Evolutionary conservation across 108 stramenopile species (phyloP).

Genomic region (Cylindrotheca closterium): DNA sequence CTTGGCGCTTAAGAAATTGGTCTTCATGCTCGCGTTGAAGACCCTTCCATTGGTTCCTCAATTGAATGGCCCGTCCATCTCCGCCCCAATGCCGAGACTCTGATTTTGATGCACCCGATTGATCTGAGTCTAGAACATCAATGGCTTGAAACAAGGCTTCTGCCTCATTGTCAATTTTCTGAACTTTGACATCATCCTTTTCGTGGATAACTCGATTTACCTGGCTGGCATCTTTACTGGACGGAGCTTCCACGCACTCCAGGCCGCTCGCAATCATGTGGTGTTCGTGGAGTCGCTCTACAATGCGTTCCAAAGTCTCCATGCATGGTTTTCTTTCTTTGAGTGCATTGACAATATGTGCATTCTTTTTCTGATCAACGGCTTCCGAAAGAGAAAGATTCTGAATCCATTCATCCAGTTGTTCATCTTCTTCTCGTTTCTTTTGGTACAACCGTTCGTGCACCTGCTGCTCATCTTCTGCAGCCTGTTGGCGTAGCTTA

Average conservation of each 20-base stretch:
- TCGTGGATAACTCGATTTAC: conserved; percentile 5
- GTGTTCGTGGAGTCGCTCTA: conserved; percentile 17
- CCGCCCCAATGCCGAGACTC: conserved; percentile 15
- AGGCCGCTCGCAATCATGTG: conserved; percentile 14
- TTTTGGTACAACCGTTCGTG: conserved; percentile 10
- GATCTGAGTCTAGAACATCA: conserved; percentile 3
- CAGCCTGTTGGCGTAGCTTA: conserved; percentile 13
- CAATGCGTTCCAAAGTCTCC: conserved; percentile 21
- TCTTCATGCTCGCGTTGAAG: conserved; percentile 20
- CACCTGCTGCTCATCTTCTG: conserved; percentile 12
- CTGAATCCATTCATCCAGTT: conserved; percentile 6
- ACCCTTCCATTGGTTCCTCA: conserved; percentile 4
- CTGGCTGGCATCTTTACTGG: not conserved
- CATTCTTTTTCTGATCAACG: conserved; percentile 13
- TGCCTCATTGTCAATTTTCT: not conserved
- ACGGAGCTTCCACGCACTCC: conserved; percentile 4
- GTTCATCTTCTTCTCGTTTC: conserved; percentile 7
- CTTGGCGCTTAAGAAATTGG: conserved; percentile 19
- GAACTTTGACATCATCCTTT: conserved; percentile 6
- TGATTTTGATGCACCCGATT: not conserved
- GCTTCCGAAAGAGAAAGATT: not conserved
- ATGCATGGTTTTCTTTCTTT: conserved; percentile 8
- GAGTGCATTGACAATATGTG: too few relatives aligned
- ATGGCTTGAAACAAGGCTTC: conserved; percentile 9
- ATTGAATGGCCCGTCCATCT: conserved; percentile 1